These are phyloP conservation scores for Pilaira anomala DNA, from an alignment of 192 early-diverging fungal species.

Conservation along the genomic window DNA sequence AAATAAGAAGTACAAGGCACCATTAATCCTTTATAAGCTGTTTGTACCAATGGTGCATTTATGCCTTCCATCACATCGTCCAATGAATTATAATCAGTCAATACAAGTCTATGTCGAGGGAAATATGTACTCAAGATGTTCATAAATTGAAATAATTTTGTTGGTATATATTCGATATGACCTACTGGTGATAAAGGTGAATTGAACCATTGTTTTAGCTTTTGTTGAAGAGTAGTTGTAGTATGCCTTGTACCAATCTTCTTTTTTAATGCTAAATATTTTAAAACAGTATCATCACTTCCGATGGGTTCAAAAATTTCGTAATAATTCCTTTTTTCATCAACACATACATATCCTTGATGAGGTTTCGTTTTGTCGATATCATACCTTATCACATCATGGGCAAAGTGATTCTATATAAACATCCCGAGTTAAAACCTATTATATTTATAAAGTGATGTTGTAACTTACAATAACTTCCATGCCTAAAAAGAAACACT, in stretches of 20 bases:
- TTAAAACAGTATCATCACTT: slow-evolving; percentile 69
- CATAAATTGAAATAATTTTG: slow-evolving; percentile 71
- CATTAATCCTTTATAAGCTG: slow-evolving; percentile 82
- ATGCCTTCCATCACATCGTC: slow-evolving; percentile 80
- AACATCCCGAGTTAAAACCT: too few relatives aligned
- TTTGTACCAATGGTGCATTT: slow-evolving; percentile 92
- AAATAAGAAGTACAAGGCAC: slow-evolving; percentile 93
- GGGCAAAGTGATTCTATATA: slow-evolving; percentile 87
- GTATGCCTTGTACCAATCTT: slow-evolving; percentile 63
- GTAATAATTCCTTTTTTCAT: slow-evolving; percentile 76
- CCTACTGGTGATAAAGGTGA: slow-evolving; percentile 37
- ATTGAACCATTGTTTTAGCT: too few relatives aligned
- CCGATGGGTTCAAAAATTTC: slow-evolving; percentile 78
- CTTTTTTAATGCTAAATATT: slow-evolving; percentile 63
- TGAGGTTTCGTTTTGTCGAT: slow-evolving; percentile 61
- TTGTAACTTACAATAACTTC: slow-evolving; percentile 89
- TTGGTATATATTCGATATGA: slow-evolving; percentile 85
- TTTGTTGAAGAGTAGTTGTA: slow-evolving; percentile 26
- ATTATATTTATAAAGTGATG: too few relatives aligned
- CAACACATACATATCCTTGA: slow-evolving; percentile 79
- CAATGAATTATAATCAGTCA: slow-evolving; percentile 86
- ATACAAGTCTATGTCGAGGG: slow-evolving; percentile 81
- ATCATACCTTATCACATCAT: slow-evolving; percentile 92
- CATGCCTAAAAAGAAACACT: slow-evolving; percentile 93
- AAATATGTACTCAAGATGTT: slow-evolving; percentile 75